Conservation (phyloP, 768 basidiomycete species). For the Pleurotus giganteus region DNA sequence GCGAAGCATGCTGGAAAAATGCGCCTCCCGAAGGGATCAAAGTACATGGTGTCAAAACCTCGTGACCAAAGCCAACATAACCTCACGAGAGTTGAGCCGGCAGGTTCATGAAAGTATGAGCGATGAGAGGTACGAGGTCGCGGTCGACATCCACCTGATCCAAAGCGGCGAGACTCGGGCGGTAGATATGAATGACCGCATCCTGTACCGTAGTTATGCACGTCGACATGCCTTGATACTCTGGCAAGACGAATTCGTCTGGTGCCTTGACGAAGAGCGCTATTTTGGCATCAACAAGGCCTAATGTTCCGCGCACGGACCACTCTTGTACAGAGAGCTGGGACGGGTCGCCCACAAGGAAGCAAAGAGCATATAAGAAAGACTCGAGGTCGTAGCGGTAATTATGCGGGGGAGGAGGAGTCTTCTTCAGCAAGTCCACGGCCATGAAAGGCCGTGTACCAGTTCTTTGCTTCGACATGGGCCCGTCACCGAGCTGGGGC, state of each 20-base stretch:
- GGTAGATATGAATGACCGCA: neutral
- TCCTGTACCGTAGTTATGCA: neutral
- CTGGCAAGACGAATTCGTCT: neutral
- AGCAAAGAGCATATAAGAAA: neutral
- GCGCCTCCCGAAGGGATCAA: no score
- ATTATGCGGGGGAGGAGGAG: neutral
- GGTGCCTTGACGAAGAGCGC: neutral
- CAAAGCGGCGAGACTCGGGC: no score
- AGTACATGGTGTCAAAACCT: no score
- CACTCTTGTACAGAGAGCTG: neutral
- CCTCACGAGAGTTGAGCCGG: no score
- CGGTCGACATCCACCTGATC: neutral
- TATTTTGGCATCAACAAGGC: neutral
- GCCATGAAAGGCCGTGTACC: conserved; percentile 3
- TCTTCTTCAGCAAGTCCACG: neutral
- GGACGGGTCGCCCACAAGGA: neutral
- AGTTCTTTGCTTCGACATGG: neutral
- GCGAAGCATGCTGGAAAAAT: no score
- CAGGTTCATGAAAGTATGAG: neutral
- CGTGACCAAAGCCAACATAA: no score
- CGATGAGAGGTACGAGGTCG: neutral
- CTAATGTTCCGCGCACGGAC: neutral
- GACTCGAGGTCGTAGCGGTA: conserved; percentile 5
- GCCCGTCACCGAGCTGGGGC: neutral
- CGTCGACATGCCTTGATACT: neutral